phyloP scores from a whole-genome alignment of 1,284 basidiomycete species.

The Leccinum griseonigrum region DNA sequence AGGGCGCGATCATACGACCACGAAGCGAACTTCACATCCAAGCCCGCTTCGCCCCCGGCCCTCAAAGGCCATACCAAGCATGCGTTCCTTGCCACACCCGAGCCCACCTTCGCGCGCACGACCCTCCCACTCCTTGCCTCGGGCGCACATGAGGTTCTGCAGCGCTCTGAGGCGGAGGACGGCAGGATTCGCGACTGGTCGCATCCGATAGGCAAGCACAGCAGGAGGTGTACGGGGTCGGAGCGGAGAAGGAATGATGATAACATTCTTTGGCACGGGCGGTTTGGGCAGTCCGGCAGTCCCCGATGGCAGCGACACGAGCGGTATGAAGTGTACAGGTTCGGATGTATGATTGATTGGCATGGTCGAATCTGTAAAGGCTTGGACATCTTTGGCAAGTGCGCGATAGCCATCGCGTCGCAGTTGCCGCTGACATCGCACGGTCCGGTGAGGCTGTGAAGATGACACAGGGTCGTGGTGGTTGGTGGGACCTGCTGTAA shows the following conservation, averaged over 20 bases:
- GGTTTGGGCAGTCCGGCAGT: conserved; percentile 9
- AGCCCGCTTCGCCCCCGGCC: conserved; percentile 54
- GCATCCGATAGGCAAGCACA: conserved; percentile 37
- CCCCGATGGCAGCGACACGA: conserved; percentile 24
- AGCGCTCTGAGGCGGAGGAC: conserved; percentile 55
- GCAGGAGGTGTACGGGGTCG: conserved; percentile 31
- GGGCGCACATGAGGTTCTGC: conserved; percentile 46
- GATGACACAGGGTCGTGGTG: not conserved
- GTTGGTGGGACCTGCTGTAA: conserved; percentile 34
- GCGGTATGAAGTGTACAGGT: conserved; percentile 34
- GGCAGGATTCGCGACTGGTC: conserved; percentile 59
- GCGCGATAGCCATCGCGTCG: conserved; percentile 48
- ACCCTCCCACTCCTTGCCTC: conserved; percentile 46
- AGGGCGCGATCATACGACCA: conserved; percentile 25
- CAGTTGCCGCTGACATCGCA: conserved; percentile 22
- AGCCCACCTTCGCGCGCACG: conserved; percentile 43
- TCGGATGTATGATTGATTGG: conserved; percentile 15
- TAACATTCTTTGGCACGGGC: conserved; percentile 10
- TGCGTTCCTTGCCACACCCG: conserved; percentile 53
- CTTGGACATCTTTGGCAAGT: conserved; percentile 35
- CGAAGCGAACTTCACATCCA: conserved; percentile 37
- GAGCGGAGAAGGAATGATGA: conserved; percentile 36
- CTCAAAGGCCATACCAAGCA: conserved; percentile 56
- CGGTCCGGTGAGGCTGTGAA: conserved; percentile 10
- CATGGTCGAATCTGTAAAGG: conserved; percentile 26